phyloP scores from a whole-genome alignment of 2,329 filamentous ascomycete genomes.

The Ophiostoma sp. region DNA sequence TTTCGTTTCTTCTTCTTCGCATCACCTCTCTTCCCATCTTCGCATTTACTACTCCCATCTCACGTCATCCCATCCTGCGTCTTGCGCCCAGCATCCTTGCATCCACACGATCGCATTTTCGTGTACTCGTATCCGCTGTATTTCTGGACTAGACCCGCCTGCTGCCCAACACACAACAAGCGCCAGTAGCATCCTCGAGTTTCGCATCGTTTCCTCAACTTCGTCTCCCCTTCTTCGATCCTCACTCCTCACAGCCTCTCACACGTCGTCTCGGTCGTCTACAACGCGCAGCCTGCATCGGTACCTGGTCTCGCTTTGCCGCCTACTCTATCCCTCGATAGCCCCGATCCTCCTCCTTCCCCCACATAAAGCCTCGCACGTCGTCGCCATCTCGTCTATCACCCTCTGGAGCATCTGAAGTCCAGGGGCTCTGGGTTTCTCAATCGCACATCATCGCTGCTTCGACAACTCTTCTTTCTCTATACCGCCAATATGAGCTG shows the following conservation, averaged over 20 bases:
- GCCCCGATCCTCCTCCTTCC: neutral
- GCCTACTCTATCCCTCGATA: no score
- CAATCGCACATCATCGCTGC: neutral
- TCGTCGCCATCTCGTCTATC: neutral
- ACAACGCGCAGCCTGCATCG: neutral
- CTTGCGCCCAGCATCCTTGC: conserved; percentile 3
- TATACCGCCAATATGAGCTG: conserved; percentile 23
- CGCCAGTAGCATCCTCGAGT: conserved; percentile 6
- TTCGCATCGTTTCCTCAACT: neutral
- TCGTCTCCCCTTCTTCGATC: neutral
- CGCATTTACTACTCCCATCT: neutral
- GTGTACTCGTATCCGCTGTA: conserved; percentile 10
- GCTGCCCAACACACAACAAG: neutral
- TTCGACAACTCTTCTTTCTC: neutral
- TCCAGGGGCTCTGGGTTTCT: neutral
- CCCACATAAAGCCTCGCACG: neutral
- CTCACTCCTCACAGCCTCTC: neutral
- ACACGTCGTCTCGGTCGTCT: neutral
- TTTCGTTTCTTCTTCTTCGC: neutral
- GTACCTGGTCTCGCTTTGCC: neutral
- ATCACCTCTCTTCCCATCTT: neutral
- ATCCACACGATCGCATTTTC: neutral
- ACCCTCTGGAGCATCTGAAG: neutral
- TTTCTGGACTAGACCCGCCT: conserved; percentile 5
- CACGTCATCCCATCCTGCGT: neutral